These are phyloP conservation scores for Cardamine occulta DNA, from an alignment of 345 rosid species.

Conservation along the genomic window DNA sequence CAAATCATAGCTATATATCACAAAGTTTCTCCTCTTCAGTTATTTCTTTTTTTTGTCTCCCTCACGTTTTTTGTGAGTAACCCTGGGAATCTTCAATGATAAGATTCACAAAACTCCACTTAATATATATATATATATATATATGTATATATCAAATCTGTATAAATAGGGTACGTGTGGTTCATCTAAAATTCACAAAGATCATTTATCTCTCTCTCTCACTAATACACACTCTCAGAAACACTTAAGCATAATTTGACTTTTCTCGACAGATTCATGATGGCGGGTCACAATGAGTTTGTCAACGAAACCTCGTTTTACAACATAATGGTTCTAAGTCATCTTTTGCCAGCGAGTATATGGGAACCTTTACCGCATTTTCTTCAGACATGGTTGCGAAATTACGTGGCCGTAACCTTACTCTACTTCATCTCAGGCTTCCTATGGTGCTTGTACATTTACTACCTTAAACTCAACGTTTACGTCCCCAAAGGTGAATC, in stretches of 20 bases:
- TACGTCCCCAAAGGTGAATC: constrained; percentile 70
- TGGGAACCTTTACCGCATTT: constrained; percentile 75
- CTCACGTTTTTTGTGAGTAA: background rate
- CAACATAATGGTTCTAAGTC: constrained; percentile 70
- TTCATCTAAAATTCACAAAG: background rate
- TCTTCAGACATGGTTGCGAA: constrained; percentile 87
- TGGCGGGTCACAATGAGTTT: constrained; percentile 44
- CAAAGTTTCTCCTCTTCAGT: background rate
- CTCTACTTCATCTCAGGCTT: constrained; percentile 77
- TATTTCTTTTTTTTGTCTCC: background rate
- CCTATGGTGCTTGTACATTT: constrained; percentile 91
- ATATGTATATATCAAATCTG: background rate
- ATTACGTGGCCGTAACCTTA: constrained; percentile 70
- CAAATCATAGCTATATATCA: background rate
- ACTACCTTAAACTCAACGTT: constrained; percentile 74
- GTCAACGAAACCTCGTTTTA: constrained; percentile 59
- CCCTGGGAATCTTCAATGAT: background rate
- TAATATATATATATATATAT: too few relatives aligned
- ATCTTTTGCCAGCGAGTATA: constrained; percentile 54
- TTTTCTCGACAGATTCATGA: background rate
- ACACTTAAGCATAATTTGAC: background rate
- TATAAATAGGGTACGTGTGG: background rate
- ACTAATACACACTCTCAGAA: background rate
- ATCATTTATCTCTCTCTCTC: background rate
- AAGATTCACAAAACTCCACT: background rate